A percentile compares a stretch with the other conserved stretches of the same genome.
Conservation (phyloP, 1,139 yeast species). For the Debaryomyces fabryi region DNA sequence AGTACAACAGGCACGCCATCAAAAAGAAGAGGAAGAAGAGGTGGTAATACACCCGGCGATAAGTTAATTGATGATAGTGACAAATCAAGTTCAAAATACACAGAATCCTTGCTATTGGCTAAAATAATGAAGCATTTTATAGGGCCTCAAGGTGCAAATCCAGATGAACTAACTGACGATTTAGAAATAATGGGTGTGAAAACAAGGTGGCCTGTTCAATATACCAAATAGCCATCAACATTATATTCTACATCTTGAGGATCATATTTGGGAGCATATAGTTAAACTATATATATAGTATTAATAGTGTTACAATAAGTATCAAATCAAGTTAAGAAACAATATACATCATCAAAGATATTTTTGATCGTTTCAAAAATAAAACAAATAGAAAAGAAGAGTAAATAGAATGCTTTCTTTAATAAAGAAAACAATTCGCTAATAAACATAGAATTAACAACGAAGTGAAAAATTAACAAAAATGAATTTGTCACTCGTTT, state of each 20-base stretch:
- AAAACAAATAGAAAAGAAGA: constrained; percentile 1
- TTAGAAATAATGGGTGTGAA: constrained; percentile 40
- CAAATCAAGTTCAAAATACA: constrained; percentile 28
- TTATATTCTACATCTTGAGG: background rate
- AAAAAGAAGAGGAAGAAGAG: constrained; percentile 28
- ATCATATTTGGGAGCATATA: constrained; percentile 1
- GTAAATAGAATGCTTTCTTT: background rate
- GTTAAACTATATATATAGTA: constrained; percentile 2
- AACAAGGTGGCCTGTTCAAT: constrained; percentile 38
- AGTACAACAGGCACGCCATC: constrained; percentile 18
- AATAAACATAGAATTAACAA: constrained; percentile 2
- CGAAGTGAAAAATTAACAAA: constrained; percentile 4
- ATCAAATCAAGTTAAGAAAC: constrained; percentile 7
- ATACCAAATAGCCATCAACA: constrained; percentile 2
- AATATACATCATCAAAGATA: constrained; percentile 8
- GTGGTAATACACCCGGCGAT: constrained; percentile 10
- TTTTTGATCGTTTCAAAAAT: constrained; percentile 2
- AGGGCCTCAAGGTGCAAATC: constrained; percentile 43
- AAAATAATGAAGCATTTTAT: constrained; percentile 48
- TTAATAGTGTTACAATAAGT: constrained; percentile 11
- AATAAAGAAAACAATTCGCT: constrained; percentile 1
- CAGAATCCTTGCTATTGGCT: constrained; percentile 45
- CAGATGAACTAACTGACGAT: constrained; percentile 40
- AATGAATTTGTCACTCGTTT: constrained; percentile 8
- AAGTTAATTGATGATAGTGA: constrained; percentile 17